Evolutionary conservation across 805 yeast genomes (phyloP), one percentile per base, ranked within the genome.

Genomic region (Candida gorgasii): DNA sequence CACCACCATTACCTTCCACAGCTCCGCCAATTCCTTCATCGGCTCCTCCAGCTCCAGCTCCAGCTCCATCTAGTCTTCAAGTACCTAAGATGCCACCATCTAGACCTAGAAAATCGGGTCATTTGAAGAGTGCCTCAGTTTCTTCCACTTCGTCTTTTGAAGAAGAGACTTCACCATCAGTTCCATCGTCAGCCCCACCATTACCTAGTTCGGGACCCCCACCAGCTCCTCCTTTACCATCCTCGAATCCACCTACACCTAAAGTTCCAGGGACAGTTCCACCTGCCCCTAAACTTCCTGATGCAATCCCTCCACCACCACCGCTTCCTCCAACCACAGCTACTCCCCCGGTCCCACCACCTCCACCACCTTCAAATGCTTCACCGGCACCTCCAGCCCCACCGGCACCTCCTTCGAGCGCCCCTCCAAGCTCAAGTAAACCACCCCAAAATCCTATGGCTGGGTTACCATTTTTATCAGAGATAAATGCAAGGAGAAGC

Each of bases 381-480:
- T 41, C 54, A 13, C 52, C 58, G 13, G 44, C 56, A 6, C 36
- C 50, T 17, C 48, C 57, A n/a, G 48, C 59, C 12, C 48, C 57
- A 9, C 42, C 48, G 15, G 41, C 55, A 20, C 49, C 51, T 4
- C 38, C 44, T 26, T 41, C 47, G 14, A 22, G 29, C 6, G 14
- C 36, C 38, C 55, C 36, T 14, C 39, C 44, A 46, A 34, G 49
- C 53, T 28, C 52, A 8, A 45, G n/a, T n/a, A n/a, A 48, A 12
- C 35, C 51, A 16, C 52, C 52, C 6, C 22, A 6, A 36, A 23
- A 9, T 29, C 52, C 55, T 11, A 45, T 44, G 33, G 44, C 53
- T 8, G 75, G 69, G 0, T 55, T 79, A 17, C 85, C 86, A 5
- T 80, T 80, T 51, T 65, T 80, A 37, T 80, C 80, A 0, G 78